These are phyloP conservation scores for Dispira simplex DNA, from an alignment of 192 early-diverging fungal genomes.

Conservation along the genomic window DNA sequence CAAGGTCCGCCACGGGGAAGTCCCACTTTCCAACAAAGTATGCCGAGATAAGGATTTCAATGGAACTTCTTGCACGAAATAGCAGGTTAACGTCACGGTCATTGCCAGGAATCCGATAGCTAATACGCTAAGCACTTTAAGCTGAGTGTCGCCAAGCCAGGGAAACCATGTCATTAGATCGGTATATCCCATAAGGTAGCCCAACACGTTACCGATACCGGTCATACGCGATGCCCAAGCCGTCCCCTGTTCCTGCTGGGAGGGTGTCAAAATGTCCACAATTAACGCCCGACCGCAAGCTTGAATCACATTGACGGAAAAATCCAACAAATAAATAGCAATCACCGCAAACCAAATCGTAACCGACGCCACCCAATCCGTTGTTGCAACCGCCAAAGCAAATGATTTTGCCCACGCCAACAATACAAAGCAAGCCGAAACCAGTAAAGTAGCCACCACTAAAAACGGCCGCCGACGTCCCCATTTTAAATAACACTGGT, in stretches of 20 bases:
- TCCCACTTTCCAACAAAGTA: no score
- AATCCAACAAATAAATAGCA: conserved; percentile 84
- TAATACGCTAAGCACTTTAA: conserved; percentile 63
- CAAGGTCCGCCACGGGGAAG: conserved; percentile 14
- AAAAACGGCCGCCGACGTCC: conserved; percentile 84
- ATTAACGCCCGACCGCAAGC: conserved; percentile 71
- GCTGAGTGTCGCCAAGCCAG: conserved; percentile 51
- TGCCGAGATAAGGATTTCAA: no score
- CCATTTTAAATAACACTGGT: conserved; percentile 45
- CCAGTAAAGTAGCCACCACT: conserved; percentile 41
- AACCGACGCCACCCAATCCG: conserved; percentile 20
- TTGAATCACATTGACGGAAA: conserved; percentile 80
- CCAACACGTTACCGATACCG: conserved; percentile 67
- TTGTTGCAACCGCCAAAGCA: conserved; percentile 12
- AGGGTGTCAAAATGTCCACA: conserved; percentile 61
- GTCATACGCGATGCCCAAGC: conserved; percentile 81
- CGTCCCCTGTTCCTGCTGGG: conserved; percentile 66
- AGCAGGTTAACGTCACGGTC: conserved; percentile 49
- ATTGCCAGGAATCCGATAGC: conserved; percentile 43
- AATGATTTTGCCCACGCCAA: conserved; percentile 36
- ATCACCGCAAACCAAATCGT: conserved; percentile 57
- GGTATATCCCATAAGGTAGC: conserved; percentile 72
- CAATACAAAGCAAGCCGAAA: conserved; percentile 46
- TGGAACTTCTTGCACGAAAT: conserved; percentile 33
- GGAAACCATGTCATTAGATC: conserved; percentile 53